These are phyloP conservation scores for Phytophthora cryptogea DNA, from an alignment of 352 stramenopile species.

Conservation along the genomic window DNA sequence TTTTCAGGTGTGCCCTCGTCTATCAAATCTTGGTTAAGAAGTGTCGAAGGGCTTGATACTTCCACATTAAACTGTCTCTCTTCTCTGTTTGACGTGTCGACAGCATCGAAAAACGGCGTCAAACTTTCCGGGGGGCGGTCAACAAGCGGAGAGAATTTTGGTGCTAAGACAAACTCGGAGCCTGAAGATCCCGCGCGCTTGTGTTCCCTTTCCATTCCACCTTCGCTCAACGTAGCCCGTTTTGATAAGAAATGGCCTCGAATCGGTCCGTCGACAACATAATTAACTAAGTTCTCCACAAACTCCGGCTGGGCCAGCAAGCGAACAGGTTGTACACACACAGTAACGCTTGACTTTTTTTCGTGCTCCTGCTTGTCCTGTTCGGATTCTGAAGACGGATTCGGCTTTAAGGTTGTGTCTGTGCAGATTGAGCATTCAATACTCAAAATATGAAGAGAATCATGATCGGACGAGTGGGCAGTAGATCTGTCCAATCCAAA, in stretches of 20 bases:
- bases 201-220: slow-evolving; percentile 11
- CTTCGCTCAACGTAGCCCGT: slow-evolving; percentile 12
- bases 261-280: slow-evolving; percentile 61
- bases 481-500: slow-evolving; percentile 50
- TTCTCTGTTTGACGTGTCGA: slow-evolving; percentile 42
- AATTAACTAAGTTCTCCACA: slow-evolving; percentile 61
- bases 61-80: slow-evolving; percentile 27
- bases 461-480: slow-evolving; percentile 12
- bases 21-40: not conserved
- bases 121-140: slow-evolving; percentile 25
- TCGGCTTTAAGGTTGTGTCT: slow-evolving; percentile 8
- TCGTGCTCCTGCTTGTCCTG: slow-evolving; percentile 1
- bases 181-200: slow-evolving; percentile 21
- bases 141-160: slow-evolving; percentile 22
- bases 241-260: slow-evolving; percentile 45
- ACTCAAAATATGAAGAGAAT: slow-evolving; percentile 41
- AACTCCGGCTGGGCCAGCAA: slow-evolving; percentile 64
- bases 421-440: slow-evolving; percentile 52
- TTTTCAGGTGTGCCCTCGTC: slow-evolving; percentile 1
- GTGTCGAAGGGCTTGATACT: not conserved
- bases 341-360: slow-evolving; percentile 41
- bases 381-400: slow-evolving; percentile 2
- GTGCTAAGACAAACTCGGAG: slow-evolving; percentile 27
- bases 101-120: slow-evolving; percentile 74
- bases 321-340: slow-evolving; percentile 59